Evolutionary conservation across 1,284 basidiomycete genomes (phyloP).

Genomic region (Cryptococcus sp.): DNA sequence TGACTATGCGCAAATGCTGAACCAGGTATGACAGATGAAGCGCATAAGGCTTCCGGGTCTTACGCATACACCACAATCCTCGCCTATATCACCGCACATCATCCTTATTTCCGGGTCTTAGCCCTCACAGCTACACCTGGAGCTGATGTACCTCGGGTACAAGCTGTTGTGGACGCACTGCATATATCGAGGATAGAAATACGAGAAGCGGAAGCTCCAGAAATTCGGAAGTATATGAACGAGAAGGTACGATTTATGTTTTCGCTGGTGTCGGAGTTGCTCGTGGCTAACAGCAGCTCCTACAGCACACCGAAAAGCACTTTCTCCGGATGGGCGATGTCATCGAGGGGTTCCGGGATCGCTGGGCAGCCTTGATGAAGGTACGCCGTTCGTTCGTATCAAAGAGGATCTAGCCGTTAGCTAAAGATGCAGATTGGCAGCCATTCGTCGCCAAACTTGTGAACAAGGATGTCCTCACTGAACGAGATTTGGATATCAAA

Average conservation of each 20-base stretch:
- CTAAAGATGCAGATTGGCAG: slow-evolving; percentile 20
- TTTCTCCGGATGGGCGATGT: slow-evolving; percentile 65
- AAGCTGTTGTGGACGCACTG: slow-evolving; percentile 88
- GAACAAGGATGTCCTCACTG: slow-evolving; percentile 39
- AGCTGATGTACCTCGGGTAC: slow-evolving; percentile 78
- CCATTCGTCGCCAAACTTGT: slow-evolving; percentile 46
- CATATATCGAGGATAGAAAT: slow-evolving; percentile 97
- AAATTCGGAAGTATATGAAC: slow-evolving; percentile 83
- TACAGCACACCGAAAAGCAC: slow-evolving; percentile 57
- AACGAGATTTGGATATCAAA: slow-evolving; percentile 45
- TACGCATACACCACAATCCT: slow-evolving; percentile 92
- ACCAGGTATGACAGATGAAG: slow-evolving; percentile 69
- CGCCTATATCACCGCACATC: slow-evolving; percentile 86
- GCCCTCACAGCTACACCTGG: slow-evolving; percentile 97
- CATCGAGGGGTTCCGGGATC: slow-evolving; percentile 43
- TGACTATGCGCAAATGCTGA: too few relatives aligned
- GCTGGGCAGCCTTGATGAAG: slow-evolving; percentile 65
- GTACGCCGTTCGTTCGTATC: slow-evolving; percentile 55
- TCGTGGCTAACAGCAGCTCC: neutral
- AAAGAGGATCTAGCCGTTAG: neutral
- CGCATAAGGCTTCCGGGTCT: slow-evolving; percentile 89
- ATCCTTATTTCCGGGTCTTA: slow-evolving; percentile 88
- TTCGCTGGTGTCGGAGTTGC: neutral
- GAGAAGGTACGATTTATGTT: slow-evolving; percentile 65
- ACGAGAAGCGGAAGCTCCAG: slow-evolving; percentile 85